phyloP scores from a whole-genome alignment of 1,139 yeast genomes.

The Spathaspora jeffriesii region DNA sequence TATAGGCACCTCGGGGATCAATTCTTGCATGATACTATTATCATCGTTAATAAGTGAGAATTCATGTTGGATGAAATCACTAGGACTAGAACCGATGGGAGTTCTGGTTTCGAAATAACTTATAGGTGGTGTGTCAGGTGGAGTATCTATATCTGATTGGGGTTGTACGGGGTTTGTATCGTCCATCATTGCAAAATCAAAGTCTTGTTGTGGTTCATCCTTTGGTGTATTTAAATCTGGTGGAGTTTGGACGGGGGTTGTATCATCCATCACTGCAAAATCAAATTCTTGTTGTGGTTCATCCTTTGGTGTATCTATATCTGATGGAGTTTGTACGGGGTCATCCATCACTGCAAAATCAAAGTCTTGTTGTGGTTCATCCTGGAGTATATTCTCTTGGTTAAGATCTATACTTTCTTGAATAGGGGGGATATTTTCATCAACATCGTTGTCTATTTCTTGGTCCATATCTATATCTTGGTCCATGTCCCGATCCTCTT shows the following conservation, averaged over 20 bases:
- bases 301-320: neutral
- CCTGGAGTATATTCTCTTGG: too few species aligned
- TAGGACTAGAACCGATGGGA: neutral
- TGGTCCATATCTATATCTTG: too few species aligned
- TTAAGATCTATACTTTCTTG: too few species aligned
- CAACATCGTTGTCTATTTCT: too few species aligned
- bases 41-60: neutral
- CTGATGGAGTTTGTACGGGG: neutral
- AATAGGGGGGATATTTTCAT: too few species aligned
- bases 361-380: neutral
- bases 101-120: neutral
- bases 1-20: neutral
- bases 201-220: neutral
- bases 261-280: constrained; percentile 3
- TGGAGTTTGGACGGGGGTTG: neutral
- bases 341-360: constrained; percentile 4
- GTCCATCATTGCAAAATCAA: constrained; percentile 3
- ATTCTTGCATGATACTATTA: neutral
- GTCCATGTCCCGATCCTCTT: too few species aligned
- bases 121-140: neutral
- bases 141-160: neutral
- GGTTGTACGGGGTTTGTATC: neutral
- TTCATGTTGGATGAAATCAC: neutral
- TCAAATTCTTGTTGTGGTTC: neutral
- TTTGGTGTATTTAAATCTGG: neutral